Evolutionary conservation across 371 early-diverging fungal species (phyloP).

Genomic region (Batkoa obscura): DNA sequence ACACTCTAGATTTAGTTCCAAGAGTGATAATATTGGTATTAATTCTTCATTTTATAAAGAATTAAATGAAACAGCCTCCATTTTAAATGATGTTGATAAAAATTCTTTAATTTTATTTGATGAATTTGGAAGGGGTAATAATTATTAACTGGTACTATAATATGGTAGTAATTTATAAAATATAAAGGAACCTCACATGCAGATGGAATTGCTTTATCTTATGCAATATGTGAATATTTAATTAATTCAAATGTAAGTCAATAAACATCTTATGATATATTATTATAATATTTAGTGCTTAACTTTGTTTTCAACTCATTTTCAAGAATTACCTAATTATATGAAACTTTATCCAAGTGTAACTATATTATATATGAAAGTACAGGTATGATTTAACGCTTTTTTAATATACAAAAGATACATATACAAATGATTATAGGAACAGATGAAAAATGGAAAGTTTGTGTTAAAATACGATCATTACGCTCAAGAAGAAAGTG

Average conservation of each 20-base stretch:
- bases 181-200: constrained; percentile 43
- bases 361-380: constrained; percentile 37
- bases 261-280: background rate
- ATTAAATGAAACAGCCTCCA: constrained; percentile 59
- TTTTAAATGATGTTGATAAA: constrained; percentile 42
- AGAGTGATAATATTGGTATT: background rate
- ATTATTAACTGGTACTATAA: constrained; percentile 10
- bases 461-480: background rate
- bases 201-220: constrained; percentile 64
- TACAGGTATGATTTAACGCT: constrained; percentile 14
- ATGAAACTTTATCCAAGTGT: constrained; percentile 39
- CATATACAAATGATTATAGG: background rate
- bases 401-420: background rate
- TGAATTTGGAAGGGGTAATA: constrained; percentile 87
- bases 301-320: constrained; percentile 52
- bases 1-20: constrained; percentile 16
- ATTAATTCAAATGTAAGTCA: constrained; percentile 22
- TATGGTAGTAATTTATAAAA: constrained; percentile 7
- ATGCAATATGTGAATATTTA: constrained; percentile 59
- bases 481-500: constrained; percentile 2
- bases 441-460: background rate
- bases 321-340: constrained; percentile 28
- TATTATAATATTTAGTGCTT: constrained; percentile 18
- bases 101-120: constrained; percentile 77
- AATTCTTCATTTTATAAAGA: constrained; percentile 5